These are phyloP conservation scores for Dillenia turbinata DNA, from an alignment of 164 flowering plant genomes.

Conservation along the genomic window DNA sequence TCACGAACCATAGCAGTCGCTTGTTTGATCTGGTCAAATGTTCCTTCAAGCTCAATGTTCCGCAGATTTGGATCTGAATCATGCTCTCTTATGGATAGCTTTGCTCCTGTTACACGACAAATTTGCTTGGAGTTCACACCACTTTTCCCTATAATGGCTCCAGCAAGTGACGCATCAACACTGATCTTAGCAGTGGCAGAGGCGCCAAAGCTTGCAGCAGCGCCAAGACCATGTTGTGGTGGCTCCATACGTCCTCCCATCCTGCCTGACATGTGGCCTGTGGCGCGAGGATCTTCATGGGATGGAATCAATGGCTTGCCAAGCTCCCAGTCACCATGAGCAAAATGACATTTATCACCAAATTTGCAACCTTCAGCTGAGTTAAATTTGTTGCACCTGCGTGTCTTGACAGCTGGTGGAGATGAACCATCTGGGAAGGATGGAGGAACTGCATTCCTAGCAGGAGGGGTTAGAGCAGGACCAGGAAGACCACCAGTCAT, in stretches of 20 bases:
- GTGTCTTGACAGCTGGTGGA: conserved; percentile 42
- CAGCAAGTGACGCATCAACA: conserved; percentile 68
- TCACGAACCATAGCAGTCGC: conserved; percentile 77
- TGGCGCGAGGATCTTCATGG: conserved; percentile 43
- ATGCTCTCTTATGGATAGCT: conserved; percentile 61
- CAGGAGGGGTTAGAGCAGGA: conserved; percentile 19
- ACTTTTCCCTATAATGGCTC: conserved; percentile 71
- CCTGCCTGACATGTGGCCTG: conserved; percentile 36
- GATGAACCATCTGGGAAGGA: conserved; percentile 42
- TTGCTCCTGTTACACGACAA: conserved; percentile 64
- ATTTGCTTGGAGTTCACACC: conserved; percentile 80
- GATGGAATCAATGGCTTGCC: conserved; percentile 40
- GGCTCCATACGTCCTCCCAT: conserved; percentile 35
- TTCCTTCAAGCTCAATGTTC: conserved; percentile 82
- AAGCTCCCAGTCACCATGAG: conserved; percentile 73
- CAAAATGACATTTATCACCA: conserved; percentile 71
- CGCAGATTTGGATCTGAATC: conserved; percentile 56
- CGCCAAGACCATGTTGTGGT: conserved; percentile 25
- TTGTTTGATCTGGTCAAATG: conserved; percentile 72
- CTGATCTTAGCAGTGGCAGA: conserved; percentile 79
- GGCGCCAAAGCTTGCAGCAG: conserved; percentile 65
- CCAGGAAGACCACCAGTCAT: conserved; percentile 39
- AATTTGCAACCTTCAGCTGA: conserved; percentile 72
- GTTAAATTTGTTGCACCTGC: conserved; percentile 52
- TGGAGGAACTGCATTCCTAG: conserved; percentile 38